Conservation (phyloP, 2,329 filamentous ascomycete genomes). For the Penicillium sp. region DNA sequence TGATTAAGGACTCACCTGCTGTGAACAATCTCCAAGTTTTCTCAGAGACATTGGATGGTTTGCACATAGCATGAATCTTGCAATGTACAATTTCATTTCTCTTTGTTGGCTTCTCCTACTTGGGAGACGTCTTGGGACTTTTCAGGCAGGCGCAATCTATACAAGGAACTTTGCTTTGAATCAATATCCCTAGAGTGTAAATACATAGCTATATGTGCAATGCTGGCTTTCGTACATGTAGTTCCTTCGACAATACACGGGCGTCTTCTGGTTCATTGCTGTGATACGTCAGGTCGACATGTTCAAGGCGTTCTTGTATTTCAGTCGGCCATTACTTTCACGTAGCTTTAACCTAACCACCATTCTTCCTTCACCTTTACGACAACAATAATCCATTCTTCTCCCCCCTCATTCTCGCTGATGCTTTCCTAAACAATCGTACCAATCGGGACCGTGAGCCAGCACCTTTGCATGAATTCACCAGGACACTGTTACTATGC, state of each 20-base stretch:
- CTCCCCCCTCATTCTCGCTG: background rate
- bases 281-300: too few relatives aligned
- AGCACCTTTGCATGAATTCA: background rate
- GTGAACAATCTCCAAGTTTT: background rate
- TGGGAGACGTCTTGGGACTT: background rate
- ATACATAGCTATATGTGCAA: background rate
- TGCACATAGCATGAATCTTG: background rate
- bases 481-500: background rate
- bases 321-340: background rate
- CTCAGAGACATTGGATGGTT: background rate
- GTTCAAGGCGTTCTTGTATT: background rate
- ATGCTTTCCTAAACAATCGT: background rate
- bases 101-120: background rate
- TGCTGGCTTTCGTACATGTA: background rate
- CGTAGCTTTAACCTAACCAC: background rate
- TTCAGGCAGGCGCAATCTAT: background rate
- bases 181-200: background rate
- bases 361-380: background rate
- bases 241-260: background rate
- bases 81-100: background rate
- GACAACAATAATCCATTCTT: too few relatives aligned
- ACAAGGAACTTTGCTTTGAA: background rate
- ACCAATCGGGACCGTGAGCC: background rate
- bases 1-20: slow-evolving; percentile 39
- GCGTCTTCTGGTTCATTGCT: background rate